Percentiles rank a stretch among this genome's conserved stretches.
phyloP scores from a whole-genome alignment of 2,329 filamentous ascomycete genomes.

The Akanthomyces uredinophilus region DNA sequence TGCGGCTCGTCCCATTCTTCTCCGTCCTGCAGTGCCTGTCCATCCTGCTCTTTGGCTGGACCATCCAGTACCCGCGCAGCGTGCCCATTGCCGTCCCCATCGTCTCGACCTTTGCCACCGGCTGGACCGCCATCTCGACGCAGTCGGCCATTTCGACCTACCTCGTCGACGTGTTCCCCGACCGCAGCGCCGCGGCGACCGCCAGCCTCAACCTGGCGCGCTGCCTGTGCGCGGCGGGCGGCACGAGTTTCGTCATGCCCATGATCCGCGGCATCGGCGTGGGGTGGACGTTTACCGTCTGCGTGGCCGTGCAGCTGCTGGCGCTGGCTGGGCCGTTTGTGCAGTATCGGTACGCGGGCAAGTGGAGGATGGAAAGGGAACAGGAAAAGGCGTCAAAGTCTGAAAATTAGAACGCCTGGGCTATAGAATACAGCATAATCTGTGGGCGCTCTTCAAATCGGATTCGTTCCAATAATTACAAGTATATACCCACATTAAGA shows the following conservation, averaged over 20 bases:
- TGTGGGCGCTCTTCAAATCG: no score
- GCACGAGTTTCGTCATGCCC: conserved; percentile 45
- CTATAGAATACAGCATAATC: not conserved
- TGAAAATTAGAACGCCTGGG: not conserved
- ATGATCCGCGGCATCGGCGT: conserved; percentile 42
- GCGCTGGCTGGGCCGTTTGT: conserved; percentile 40
- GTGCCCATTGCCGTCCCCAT: conserved; percentile 47
- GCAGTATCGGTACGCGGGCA: conserved; percentile 37
- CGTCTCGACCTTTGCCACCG: conserved; percentile 44
- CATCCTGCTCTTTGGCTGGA: conserved; percentile 49
- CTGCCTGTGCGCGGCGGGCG: conserved; percentile 47
- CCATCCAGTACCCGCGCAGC: conserved; percentile 35
- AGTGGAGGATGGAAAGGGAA: conserved; percentile 30
- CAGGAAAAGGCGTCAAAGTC: not conserved
- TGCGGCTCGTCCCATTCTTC: conserved; percentile 43
- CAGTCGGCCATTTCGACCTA: conserved; percentile 47
- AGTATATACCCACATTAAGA: no score
- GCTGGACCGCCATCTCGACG: conserved; percentile 46
- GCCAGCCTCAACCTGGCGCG: conserved; percentile 49
- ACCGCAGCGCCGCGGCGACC: conserved; percentile 44
- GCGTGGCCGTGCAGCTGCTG: conserved; percentile 36
- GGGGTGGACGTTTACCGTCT: conserved; percentile 43
- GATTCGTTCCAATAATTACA: not conserved
- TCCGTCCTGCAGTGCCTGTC: conserved; percentile 39
- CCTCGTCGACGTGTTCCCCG: conserved; percentile 48